Conservation (phyloP, 352 stramenopile genomes). For the Phytophthora fragariae region DNA sequence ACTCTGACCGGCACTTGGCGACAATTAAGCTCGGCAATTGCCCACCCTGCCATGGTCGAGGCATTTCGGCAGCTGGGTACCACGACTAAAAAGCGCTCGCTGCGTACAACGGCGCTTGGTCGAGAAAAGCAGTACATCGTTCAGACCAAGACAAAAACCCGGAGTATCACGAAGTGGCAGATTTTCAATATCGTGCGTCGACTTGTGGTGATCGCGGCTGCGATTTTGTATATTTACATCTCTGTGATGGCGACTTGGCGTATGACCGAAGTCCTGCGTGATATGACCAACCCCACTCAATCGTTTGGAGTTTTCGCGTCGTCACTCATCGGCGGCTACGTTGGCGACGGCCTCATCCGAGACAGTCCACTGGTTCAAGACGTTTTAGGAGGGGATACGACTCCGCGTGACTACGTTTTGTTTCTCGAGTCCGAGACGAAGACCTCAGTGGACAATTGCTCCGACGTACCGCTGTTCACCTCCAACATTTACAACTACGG, state of each 20-base stretch:
- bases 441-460: constrained; percentile 26
- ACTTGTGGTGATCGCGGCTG: constrained; percentile 32
- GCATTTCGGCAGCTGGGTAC: not conserved
- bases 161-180: constrained; percentile 17
- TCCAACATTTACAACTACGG: constrained; percentile 43
- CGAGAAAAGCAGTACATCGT: not conserved
- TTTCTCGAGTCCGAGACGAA: constrained; percentile 22
- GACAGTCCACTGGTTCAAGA: constrained; percentile 22
- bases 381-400: constrained; percentile 30
- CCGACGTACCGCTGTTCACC: constrained; percentile 7
- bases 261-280: constrained; percentile 30
- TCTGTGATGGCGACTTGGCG: constrained; percentile 29
- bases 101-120: not conserved
- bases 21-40: not conserved
- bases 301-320: constrained; percentile 6
- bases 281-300: constrained; percentile 21
- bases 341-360: constrained; percentile 32
- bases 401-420: constrained; percentile 29
- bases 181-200: constrained; percentile 29
- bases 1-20: not conserved
- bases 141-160: not conserved
- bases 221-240: constrained; percentile 38
- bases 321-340: constrained; percentile 34
- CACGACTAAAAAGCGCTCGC: not conserved
- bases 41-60: not conserved